These are phyloP conservation scores for Fomitopsis pinicola DNA, from an alignment of 1,284 basidiomycete genomes.

Conservation along the genomic window DNA sequence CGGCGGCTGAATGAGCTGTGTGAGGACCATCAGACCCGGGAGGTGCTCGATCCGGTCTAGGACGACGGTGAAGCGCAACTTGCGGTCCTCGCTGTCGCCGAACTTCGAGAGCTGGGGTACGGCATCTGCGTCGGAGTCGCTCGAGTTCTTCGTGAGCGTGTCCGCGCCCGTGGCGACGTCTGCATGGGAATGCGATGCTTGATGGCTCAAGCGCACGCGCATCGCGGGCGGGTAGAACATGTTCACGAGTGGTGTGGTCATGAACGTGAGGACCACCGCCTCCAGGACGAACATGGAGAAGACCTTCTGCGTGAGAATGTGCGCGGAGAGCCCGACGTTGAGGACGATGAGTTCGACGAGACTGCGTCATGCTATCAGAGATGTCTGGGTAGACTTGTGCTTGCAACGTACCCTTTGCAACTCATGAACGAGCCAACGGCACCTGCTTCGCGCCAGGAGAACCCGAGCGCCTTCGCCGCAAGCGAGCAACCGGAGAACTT, in stretches of 20 bases:
- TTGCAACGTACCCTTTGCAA: constrained; percentile 56
- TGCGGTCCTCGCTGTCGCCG: constrained; percentile 30
- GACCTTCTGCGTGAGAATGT: constrained; percentile 63
- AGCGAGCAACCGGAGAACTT: constrained; percentile 58
- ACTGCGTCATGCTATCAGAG: constrained; percentile 8
- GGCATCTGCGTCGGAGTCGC: background rate
- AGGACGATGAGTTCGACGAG: constrained; percentile 62
- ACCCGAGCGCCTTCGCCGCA: constrained; percentile 48
- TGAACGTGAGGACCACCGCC: constrained; percentile 81
- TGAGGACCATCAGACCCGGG: constrained; percentile 66
- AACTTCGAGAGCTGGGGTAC: constrained; percentile 2
- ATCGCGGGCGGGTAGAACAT: constrained; percentile 70
- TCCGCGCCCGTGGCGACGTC: constrained; percentile 11
- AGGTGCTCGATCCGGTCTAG: constrained; percentile 92
- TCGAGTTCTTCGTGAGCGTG: constrained; percentile 2
- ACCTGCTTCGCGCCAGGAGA: constrained; percentile 54
- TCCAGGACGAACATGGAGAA: constrained; percentile 93
- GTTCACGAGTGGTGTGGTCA: constrained; percentile 85
- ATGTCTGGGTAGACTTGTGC: background rate
- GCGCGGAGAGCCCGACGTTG: constrained; percentile 65
- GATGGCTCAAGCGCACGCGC: constrained; percentile 43
- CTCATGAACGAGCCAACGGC: constrained; percentile 72
- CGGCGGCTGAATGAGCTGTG: constrained; percentile 56
- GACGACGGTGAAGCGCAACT: constrained; percentile 73
- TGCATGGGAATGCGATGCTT: constrained; percentile 41